Conservation (phyloP, 164 flowering plant species). For the grape (Vitis vinifera) region DNA sequence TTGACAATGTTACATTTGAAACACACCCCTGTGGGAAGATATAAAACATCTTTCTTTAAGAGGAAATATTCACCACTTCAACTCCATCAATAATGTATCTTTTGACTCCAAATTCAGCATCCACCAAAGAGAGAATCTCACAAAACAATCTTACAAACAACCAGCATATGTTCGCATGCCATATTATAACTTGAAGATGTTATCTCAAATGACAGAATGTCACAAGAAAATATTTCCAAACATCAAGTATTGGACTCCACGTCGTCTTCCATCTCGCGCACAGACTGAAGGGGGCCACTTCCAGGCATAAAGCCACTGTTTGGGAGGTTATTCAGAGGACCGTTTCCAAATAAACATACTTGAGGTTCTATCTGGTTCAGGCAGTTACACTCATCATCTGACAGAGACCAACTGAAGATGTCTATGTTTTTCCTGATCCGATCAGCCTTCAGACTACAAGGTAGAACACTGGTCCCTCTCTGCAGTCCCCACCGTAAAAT, state of each 20-base stretch:
- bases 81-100: neutral
- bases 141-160: slow-evolving; percentile 9
- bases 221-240: neutral
- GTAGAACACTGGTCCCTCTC: slow-evolving; percentile 71
- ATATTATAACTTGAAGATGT: neutral
- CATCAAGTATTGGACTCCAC: slow-evolving; percentile 42
- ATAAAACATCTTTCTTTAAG: neutral
- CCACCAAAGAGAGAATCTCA: neutral
- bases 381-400: slow-evolving; percentile 53
- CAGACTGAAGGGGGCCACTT: slow-evolving; percentile 64
- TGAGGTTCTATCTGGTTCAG: slow-evolving; percentile 65
- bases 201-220: neutral
- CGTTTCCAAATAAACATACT: slow-evolving; percentile 59
- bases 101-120: slow-evolving; percentile 16
- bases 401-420: slow-evolving; percentile 62
- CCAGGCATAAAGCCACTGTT: slow-evolving; percentile 40
- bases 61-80: neutral
- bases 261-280: slow-evolving; percentile 65
- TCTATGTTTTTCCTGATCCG: slow-evolving; percentile 56
- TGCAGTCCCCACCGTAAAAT: slow-evolving; percentile 74
- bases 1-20: neutral
- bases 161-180: slow-evolving; percentile 2
- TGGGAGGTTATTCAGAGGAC: slow-evolving; percentile 29
- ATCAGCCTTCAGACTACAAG: slow-evolving; percentile 63
- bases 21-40: neutral